These are phyloP conservation scores for Pisolithus sp. DNA, from an alignment of 768 basidiomycete species.

Conservation along the genomic window DNA sequence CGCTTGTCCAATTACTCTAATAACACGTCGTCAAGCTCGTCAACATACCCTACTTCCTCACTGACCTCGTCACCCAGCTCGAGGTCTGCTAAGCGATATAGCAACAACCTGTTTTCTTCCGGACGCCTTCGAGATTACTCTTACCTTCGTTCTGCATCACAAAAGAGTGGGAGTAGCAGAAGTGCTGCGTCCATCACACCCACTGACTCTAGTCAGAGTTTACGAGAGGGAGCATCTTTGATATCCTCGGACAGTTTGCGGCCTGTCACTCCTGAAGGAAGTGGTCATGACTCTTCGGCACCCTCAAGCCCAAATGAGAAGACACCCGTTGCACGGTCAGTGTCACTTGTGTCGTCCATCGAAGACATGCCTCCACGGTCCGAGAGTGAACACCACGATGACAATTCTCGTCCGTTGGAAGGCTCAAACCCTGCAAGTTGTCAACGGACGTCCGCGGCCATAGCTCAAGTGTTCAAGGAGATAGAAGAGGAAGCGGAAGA, in stretches of 20 bases:
- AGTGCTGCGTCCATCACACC: constrained; percentile 37
- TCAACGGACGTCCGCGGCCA: constrained; percentile 61
- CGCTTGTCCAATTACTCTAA: constrained; percentile 31
- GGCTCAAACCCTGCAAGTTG: constrained; percentile 41
- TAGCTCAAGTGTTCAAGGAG: constrained; percentile 72
- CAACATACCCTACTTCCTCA: constrained; percentile 33
- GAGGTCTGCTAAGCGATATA: constrained; percentile 63
- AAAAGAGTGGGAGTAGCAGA: constrained; percentile 35
- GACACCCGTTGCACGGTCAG: constrained; percentile 36
- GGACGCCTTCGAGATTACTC: constrained; percentile 71
- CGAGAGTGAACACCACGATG: constrained; percentile 8
- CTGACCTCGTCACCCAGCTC: constrained; percentile 32
- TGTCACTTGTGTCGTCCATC: constrained; percentile 34
- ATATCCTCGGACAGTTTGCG: constrained; percentile 42
- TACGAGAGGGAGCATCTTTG: constrained; percentile 39
- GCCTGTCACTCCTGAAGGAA: constrained; percentile 53
- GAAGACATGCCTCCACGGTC: constrained; percentile 21
- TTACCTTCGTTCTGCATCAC: constrained; percentile 55
- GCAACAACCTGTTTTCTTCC: constrained; percentile 83
- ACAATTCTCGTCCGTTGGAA: constrained; percentile 29
- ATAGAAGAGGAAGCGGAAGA: constrained; percentile 71
- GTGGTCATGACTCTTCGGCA: constrained; percentile 31
- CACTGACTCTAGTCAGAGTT: constrained; percentile 40
- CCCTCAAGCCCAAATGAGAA: constrained; percentile 39
- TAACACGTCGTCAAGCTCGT: constrained; percentile 31